Evolutionary conservation across 1,284 basidiomycete genomes (phyloP), one percentile per base, ranked within the genome.

Genomic region (Calocybe gambosa): DNA sequence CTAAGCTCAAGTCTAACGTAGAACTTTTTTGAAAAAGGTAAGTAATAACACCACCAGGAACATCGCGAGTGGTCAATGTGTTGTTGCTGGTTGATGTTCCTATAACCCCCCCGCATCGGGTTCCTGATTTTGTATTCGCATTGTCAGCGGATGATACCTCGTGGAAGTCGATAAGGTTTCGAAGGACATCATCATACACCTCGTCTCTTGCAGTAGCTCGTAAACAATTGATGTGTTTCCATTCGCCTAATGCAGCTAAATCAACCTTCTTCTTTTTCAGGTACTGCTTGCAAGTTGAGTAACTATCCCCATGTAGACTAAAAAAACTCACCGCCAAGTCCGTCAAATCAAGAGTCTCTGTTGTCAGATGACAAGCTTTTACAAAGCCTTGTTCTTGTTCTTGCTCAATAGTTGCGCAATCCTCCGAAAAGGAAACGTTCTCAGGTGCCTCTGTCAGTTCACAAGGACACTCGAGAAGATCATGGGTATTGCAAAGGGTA

Each of bases 401-500:
- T 6, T 44, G 43, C 2, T 63, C 57, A 36, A 34, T 41, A 4
- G 56, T 65, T 13, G 69, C 69, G 7, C 62, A 62, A 29, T 62
- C 63, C 13, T 50, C 46, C 19, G 44, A 23, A 46, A 57, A 54
- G 23, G 18, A 12, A 20, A 28, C 13, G 6, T 58, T 59, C 34
- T 61, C 55, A 39, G 46, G 39, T 19, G 38, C 51, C 8, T 42
- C 53, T 36, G 1, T 55, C 55, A 19, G 53, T 52, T 72, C 74
- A 55, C 92, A 93, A 25, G 71, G 67, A 59, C 91, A 94, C 43
- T 79, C 81, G 12, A 94, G 69, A 13, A 93, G 73, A 57, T 94
- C 92, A 56, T 96, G 96, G 1, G 95, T 98, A 49, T 94, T 87
- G 66, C 93, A 97, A 2, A 75, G 66, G 0, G 93, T 95, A 43